phyloP scores from a whole-genome alignment of 352 stramenopile genomes.

The Thalassiosira delicatula region DNA sequence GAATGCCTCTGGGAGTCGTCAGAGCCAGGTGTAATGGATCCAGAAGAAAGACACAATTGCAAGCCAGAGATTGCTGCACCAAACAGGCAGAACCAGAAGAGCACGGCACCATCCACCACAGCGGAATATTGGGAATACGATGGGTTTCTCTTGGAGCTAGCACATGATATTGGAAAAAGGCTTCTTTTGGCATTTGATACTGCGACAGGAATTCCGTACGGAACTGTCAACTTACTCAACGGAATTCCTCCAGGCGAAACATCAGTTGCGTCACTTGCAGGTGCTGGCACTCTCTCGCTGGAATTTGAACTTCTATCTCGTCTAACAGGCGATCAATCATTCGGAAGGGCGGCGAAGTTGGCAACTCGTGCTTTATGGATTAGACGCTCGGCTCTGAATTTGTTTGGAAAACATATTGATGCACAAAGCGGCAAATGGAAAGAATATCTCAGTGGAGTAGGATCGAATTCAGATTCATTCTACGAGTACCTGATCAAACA shows the following conservation, averaged over 20 bases:
- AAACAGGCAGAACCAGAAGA: constrained; percentile 16
- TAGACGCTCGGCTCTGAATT: constrained; percentile 85
- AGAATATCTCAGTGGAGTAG: constrained; percentile 80
- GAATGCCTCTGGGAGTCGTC: constrained; percentile 32
- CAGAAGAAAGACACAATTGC: neutral
- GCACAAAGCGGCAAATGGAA: constrained; percentile 87
- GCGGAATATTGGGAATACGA: constrained; percentile 86
- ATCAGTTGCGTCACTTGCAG: constrained; percentile 91
- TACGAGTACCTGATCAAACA: constrained; percentile 96
- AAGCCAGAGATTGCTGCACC: neutral
- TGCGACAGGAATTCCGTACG: constrained; percentile 92
- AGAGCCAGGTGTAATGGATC: constrained; percentile 2
- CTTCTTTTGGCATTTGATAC: constrained; percentile 97
- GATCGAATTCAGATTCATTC: constrained; percentile 94
- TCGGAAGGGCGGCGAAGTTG: constrained; percentile 74
- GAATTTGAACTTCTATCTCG: constrained; percentile 96
- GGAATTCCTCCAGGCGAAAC: constrained; percentile 93
- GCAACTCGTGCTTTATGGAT: constrained; percentile 71
- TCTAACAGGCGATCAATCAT: constrained; percentile 83
- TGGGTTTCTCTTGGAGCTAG: constrained; percentile 92
- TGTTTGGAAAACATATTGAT: constrained; percentile 95
- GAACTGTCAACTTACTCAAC: constrained; percentile 93
- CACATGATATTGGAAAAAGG: constrained; percentile 92
- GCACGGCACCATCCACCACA: neutral
- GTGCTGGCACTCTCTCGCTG: constrained; percentile 93